Evolutionary conservation across 805 yeast species (phyloP).

Genomic region (Diddensiella transvaalensis): DNA sequence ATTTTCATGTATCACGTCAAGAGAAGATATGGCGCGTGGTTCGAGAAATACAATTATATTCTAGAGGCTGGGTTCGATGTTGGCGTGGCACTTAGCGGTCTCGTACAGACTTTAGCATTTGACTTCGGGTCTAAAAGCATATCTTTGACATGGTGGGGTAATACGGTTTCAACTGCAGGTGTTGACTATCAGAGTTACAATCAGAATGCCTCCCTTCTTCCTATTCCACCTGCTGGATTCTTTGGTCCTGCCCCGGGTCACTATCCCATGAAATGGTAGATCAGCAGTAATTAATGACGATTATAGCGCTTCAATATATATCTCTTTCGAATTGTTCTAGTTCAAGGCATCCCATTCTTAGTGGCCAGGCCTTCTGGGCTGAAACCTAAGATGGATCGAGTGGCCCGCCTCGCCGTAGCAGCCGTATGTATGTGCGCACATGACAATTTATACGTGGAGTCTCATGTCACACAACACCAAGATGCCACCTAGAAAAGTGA

Average conservation of each 20-base stretch:
- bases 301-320: too few species aligned
- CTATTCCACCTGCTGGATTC: constrained; percentile 11
- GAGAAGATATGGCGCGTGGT: constrained; percentile 44
- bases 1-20: constrained; percentile 45
- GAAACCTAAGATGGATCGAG: too few species aligned
- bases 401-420: too few species aligned
- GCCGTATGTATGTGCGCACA: too few species aligned
- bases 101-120: constrained; percentile 43
- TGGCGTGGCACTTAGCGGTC: constrained; percentile 48
- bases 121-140: constrained; percentile 38
- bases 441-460: too few species aligned
- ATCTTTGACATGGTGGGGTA: constrained; percentile 59
- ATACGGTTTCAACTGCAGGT: constrained; percentile 25
- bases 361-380: too few species aligned
- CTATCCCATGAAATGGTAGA: constrained; percentile 15
- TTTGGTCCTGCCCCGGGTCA: constrained; percentile 19
- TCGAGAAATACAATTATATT: constrained; percentile 51
- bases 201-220: constrained; percentile 3
- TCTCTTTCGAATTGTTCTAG: too few species aligned
- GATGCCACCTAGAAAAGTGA: too few species aligned
- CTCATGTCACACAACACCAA: too few species aligned
- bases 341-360: too few species aligned
- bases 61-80: constrained; percentile 47
- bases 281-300: too few species aligned
- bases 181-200: constrained; percentile 8